Evolutionary conservation across 2,329 filamentous ascomycete species (phyloP), one percentile per base, ranked within the genome.

Genomic region (Aspergillus sp.): DNA sequence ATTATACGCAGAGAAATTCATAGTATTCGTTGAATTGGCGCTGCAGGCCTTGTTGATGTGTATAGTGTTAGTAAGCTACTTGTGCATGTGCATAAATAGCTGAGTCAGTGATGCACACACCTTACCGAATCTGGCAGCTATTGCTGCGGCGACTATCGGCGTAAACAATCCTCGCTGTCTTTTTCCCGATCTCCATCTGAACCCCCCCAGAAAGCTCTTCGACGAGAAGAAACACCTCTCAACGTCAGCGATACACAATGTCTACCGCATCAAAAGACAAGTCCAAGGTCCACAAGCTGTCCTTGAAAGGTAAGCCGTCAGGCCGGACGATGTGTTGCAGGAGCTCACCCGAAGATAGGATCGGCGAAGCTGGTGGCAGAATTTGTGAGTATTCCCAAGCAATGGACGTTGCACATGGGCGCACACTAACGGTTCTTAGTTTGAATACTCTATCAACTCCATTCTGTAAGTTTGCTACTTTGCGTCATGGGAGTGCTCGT

Each of bases 371-470:
- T 95, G 35, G 91, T 97, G 52, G 89, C 93, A 42, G 94, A 99
- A 78, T 99, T 99, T 73, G 91, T 95, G 78, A 72, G 88, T 81
- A 20, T 45, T 10, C 7, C 38, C n/a, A 45, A 13, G 17, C 8
- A 38, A 10, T 36, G 24, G 8, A 11, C 26, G 26, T 38, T 38
- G 14, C 9, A 16, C 36, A n/a, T 20, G 38, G 26, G 10, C 22
- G 11, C 4, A 26, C 19, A n/a, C 55, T 49, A 43, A 50, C 64
- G 43, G 56, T 30, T 30, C 16, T 2, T 42, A 75, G 73, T 99
- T 99, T 69, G 91, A 99, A 79, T 99, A 96, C 74, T 96, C 90
- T 1, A 96, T 97, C 69, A 94, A 99, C 68, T 95, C 92, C 0
- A 97, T 99, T 53, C 80, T 99, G 85, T 94, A 81, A 65, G 83